Base-by-base conservation (phyloP, 1,284 basidiomycete species). In the Amylostereum chailletii region DNA sequence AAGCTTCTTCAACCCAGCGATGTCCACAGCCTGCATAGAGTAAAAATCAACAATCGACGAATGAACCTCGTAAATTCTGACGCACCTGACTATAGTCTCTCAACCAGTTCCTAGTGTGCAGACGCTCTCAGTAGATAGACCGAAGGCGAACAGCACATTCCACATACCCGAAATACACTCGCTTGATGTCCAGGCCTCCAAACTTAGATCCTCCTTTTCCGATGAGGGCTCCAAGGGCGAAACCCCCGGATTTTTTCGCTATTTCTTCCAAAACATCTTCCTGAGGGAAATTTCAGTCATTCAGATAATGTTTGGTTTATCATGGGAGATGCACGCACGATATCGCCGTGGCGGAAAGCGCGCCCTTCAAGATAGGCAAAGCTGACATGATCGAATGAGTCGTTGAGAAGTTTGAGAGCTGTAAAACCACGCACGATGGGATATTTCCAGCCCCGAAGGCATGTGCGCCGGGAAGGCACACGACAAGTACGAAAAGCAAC, bases 321-420 rank as follows among this genome's bases (percentile, higher is more conserved):
- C 19, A 19, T 50, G 44, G 33, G 8, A 11, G 29, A 26, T 11
- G 4, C 46, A 65, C 79, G 61, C 59, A 90, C 88, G 53, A 92
- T 91, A 65, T 92, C 89, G 37, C 90, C 90, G 63, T 93, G 90
- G 43, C 90, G 71, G 65, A 88, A 92, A 0, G 90, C 90, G 57
- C 76, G 80, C 44, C 87, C 84, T 61, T 88, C 84, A 66, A 87
- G 70, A 62, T 80, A 87, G 7, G 83, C 81, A 60, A 81, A 86
- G 42, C 81, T 84, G 56, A 53, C 11, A 11, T 7, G 29, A 19
- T 19, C 10, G 7, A 48, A 34, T 43, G 33, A 30, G 33, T 46
- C 45, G 45, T 45, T 39, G n/a, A 45, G 41, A 26, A 51, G 41
- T 50, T 45, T 39, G 45, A 51, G 46, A 49, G 48, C 26, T 43